Percentiles rank a stretch among this genome's conserved stretches.
phyloP scores from a whole-genome alignment of 2,329 filamentous ascomycete species.

The Trichoderma pleuroti region DNA sequence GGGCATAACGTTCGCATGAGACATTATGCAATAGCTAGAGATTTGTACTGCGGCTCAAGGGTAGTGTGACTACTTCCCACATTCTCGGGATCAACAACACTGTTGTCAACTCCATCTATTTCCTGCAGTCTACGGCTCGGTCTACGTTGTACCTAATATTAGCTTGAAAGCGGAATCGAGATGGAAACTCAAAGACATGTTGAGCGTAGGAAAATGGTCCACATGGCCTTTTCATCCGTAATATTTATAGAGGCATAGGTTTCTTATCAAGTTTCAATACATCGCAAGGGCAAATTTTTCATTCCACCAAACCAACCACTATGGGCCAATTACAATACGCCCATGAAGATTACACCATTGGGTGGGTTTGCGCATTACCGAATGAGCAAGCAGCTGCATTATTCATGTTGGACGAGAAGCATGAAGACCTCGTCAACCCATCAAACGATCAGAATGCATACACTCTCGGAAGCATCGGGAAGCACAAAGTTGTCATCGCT shows the following conservation, averaged over 20 bases:
- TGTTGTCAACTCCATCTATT: not conserved
- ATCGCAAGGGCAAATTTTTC: not conserved
- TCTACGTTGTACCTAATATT: not conserved
- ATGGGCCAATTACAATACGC: not conserved
- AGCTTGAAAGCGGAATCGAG: not conserved
- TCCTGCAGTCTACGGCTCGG: not conserved
- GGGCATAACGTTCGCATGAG: not conserved
- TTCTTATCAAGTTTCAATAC: not conserved
- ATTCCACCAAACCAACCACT: not conserved
- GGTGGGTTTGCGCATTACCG: conserved; percentile 27
- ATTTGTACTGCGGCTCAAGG: not conserved
- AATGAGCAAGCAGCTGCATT: conserved; percentile 24
- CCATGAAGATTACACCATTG: conserved; percentile 25
- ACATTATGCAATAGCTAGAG: not conserved
- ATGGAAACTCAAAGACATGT: not conserved
- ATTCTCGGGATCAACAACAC: not conserved
- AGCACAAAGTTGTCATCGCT: conserved; percentile 32
- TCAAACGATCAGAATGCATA: conserved; percentile 24
- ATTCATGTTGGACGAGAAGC: conserved; percentile 23
- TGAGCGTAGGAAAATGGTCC: not conserved
- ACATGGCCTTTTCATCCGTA: not conserved
- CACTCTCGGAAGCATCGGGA: conserved; percentile 26
- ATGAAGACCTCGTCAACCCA: not conserved
- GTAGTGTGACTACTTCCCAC: not conserved
- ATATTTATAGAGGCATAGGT: not conserved